Conservation (phyloP, 768 basidiomycete genomes). For the Pleurotus salmoneostramineus region DNA sequence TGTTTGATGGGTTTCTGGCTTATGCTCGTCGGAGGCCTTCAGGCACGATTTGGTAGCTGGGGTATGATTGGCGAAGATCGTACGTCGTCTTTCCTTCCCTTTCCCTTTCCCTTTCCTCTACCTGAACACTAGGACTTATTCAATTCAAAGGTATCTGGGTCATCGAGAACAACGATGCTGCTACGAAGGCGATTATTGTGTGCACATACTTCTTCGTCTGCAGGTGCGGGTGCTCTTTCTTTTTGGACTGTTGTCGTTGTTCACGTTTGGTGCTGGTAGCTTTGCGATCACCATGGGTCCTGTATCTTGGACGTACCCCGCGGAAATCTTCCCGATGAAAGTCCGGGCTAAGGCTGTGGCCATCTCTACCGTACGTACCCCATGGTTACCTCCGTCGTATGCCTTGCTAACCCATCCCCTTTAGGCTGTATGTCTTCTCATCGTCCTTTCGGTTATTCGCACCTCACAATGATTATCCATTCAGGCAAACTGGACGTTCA, state of each 20-base stretch:
- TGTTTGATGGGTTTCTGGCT: constrained; percentile 74
- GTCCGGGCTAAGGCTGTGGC: constrained; percentile 34
- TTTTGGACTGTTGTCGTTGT: neutral
- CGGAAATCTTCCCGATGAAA: constrained; percentile 39
- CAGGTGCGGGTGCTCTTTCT: constrained; percentile 22
- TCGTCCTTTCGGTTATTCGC: neutral
- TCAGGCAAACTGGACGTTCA: constrained; percentile 56
- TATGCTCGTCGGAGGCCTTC: constrained; percentile 73
- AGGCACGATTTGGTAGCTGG: constrained; percentile 66
- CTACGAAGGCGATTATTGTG: constrained; percentile 70
- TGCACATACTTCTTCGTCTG: constrained; percentile 77
- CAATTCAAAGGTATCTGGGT: constrained; percentile 35
- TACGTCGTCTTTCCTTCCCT: constrained; percentile 14
- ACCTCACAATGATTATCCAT: too few species aligned
- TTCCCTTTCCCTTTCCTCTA: neutral
- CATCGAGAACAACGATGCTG: constrained; percentile 46
- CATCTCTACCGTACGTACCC: constrained; percentile 26
- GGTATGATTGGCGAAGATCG: constrained; percentile 34
- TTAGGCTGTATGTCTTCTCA: constrained; percentile 16
- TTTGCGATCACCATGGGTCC: constrained; percentile 79
- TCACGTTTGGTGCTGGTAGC: constrained; percentile 14
- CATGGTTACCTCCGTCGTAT: neutral
- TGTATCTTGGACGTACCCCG: constrained; percentile 71
- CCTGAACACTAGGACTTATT: neutral
- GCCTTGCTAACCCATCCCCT: constrained; percentile 16